These are phyloP conservation scores for Epipyxis sp. DNA, from an alignment of 108 stramenopile genomes.

Conservation along the genomic window DNA sequence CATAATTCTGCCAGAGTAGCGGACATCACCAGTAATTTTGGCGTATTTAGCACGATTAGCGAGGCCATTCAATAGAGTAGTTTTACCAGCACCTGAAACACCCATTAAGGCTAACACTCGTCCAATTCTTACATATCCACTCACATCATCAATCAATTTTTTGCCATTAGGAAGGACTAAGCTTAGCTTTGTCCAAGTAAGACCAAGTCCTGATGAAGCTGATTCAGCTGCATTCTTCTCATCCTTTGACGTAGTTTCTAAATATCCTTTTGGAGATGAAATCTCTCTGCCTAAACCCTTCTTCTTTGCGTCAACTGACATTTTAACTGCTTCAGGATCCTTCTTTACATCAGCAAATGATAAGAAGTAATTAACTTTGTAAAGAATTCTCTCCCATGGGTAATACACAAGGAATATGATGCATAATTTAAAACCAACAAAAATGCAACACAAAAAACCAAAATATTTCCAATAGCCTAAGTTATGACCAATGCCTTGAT, in stretches of 20 bases:
- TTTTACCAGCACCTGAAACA: constrained; percentile 47
- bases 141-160: constrained; percentile 39
- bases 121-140: constrained; percentile 36
- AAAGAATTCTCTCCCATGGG: constrained; percentile 19
- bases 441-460: constrained; percentile 29
- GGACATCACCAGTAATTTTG: constrained; percentile 34
- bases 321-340: too few relatives aligned
- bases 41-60: constrained; percentile 43
- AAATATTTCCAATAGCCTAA: constrained; percentile 42
- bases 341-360: too few relatives aligned
- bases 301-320: too few relatives aligned
- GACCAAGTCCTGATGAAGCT: not conserved
- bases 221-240: not conserved
- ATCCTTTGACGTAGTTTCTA: not conserved
- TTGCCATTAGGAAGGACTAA: constrained; percentile 34
- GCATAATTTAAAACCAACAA: constrained; percentile 36
- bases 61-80: constrained; percentile 44
- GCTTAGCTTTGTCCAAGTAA: constrained; percentile 34
- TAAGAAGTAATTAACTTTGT: not conserved
- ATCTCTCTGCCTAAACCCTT: not conserved
- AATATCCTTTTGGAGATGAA: not conserved
- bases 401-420: constrained; percentile 36
- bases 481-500: constrained; percentile 4
- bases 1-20: constrained; percentile 26
- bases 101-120: constrained; percentile 47